Base-by-base conservation (phyloP, 345 rosid genomes). In the Hibiscus trionum region DNA sequence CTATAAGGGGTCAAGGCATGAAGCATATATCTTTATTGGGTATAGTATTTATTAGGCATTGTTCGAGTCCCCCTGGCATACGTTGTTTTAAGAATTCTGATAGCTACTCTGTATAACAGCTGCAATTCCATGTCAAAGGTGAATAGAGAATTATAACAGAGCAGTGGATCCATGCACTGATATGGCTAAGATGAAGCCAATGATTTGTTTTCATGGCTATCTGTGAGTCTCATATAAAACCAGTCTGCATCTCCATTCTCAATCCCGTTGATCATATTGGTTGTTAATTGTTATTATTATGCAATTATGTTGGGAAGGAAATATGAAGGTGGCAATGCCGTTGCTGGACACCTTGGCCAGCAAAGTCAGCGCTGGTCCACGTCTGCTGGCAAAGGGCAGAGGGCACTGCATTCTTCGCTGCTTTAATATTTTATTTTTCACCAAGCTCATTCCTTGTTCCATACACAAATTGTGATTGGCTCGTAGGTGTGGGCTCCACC, bases 21-120 rank as follows among this genome's bases (percentile, higher is more conserved):
- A 50, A 16, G 17, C 19, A 50, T 50, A 50, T 50, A 7, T 2
- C 31, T 29, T 61, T 56, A 7, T 47, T 33, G 1, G 74, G 39
- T 56, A 56, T 61, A 46, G 24, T 35, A 29, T 73, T 69, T 33
- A 27, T 70, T 64, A 63, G 80, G 68, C 72, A 46, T 61, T 69
- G 47, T 63, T 44, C n/a, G 53, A 69, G 7, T 31, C 9, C 33
- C 61, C 61, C 58, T 69, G 31, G 57, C 19, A n/a, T 11, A 8
- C n/a, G 3, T 31, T 52, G 15, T 50, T 61, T 52, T 31, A 70
- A 61, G 56, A 39, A 44, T 44, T 42, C 60, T 60, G 50, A 68
- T 66, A 26, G 65, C 66, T 57, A 11, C 65, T 39, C 16, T 57
- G 44, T 39, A 7, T 39, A 73, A 65, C 21, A 50, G 27, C 50